Evolutionary conservation across 202 grass and related monocot genomes (phyloP), one percentile per base, ranked within the genome.

Genomic region (Brachypodium distachyon): DNA sequence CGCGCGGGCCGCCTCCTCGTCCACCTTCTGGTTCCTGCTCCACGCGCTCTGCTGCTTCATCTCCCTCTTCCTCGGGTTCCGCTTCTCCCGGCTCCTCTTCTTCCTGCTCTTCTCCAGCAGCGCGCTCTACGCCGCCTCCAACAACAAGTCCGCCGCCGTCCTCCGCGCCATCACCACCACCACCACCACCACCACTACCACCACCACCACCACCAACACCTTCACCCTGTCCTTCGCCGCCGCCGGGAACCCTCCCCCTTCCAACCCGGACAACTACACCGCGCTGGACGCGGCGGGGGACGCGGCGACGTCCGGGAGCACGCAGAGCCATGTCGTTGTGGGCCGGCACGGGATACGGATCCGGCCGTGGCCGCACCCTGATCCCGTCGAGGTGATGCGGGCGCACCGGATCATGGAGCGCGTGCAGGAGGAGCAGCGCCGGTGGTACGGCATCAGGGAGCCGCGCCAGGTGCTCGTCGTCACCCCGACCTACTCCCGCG

Each of bases 261-360:
- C 89, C 23, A 39, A 22, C 27, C 48, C 64, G 4, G 17, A 48
- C 3, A 86, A 76, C 77, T 21, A 59, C 32, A 78, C 75, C 27
- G 29, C 75, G 46, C 75, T 82, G 60, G 66, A 78, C 32, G 28
- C 77, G 22, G 68, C 44, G 1, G n/a, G 48, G 7, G 25, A 12
- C 12, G 73, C 28, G 6, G 49, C 14, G 0, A 36, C 47, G 7
- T 47, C 73, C 7, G 80, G 26, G 63, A 42, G 70, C 63, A 51
- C 74, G 53, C 92, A 91, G 78, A 93, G 93, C 87, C 90, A 92
- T 72, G 90, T 96, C 4, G 87, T 90, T 14, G 93, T 96, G 22
- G 93, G 93, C 12, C 72, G 93, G 36, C 93, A 96, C 85, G 93
- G 93, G 82, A 96, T 96, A 39, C 87, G 87, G 78, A 92, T 96